Conservation (phyloP, 2,329 filamentous ascomycete genomes). For the Aspergillus pseudoterreus region DNA sequence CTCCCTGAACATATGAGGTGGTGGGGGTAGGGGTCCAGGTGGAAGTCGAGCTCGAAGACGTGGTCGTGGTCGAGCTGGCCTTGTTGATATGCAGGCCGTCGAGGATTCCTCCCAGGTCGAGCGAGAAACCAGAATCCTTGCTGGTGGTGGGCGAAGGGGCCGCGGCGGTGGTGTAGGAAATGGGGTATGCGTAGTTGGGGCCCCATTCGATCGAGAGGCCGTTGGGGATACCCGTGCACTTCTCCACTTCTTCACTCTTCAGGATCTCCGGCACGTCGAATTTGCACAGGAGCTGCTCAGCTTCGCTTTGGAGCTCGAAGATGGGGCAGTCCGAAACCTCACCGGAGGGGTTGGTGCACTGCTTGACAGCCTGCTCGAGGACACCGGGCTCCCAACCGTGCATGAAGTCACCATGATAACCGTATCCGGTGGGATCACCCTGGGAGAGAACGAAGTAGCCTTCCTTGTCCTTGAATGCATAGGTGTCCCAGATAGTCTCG, state of each 20-base stretch:
- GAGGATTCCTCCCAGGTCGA: not conserved
- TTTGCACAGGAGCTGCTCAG: constrained; percentile 56
- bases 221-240: constrained; percentile 64
- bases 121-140: no score
- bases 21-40: constrained; percentile 23
- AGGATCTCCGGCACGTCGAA: constrained; percentile 58
- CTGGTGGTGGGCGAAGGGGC: constrained; percentile 2
- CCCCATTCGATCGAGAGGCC: constrained; percentile 49
- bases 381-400: constrained; percentile 70
- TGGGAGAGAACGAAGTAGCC: constrained; percentile 75
- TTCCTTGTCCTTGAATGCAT: constrained; percentile 56
- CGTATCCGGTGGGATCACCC: constrained; percentile 71
- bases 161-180: constrained; percentile 10
- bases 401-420: constrained; percentile 77
- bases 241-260: constrained; percentile 56
- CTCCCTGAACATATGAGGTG: constrained; percentile 20
- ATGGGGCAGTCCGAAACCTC: constrained; percentile 68
- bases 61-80: constrained; percentile 1
- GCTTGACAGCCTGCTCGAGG: constrained; percentile 67
- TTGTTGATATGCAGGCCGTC: not conserved
- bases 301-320: constrained; percentile 65
- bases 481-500: constrained; percentile 80
- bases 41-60: constrained; percentile 12
- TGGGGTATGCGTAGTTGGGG: constrained; percentile 36
- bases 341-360: constrained; percentile 70